Percentiles rank a stretch among this genome's conserved stretches.
Conservation (phyloP, 2,329 filamentous ascomycete genomes). For the Dryadomyces sulphureus region DNA sequence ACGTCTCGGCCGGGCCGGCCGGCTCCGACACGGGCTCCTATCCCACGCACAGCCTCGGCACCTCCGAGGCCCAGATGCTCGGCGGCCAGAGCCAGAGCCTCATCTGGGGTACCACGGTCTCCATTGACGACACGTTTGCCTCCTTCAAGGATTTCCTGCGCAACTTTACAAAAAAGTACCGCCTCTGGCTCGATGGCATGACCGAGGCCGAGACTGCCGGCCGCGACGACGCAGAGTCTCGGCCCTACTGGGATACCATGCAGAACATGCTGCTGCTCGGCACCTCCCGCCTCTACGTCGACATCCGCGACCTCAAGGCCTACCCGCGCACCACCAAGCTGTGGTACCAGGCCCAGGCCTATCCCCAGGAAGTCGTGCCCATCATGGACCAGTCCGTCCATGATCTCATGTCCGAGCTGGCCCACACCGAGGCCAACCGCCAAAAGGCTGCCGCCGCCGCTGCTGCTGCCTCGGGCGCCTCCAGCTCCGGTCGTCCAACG, state of each 20-base stretch:
- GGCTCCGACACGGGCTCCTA: conserved; percentile 47
- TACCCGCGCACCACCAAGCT: conserved; percentile 88
- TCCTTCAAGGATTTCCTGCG: conserved; percentile 84
- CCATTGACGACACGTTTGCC: conserved; percentile 74
- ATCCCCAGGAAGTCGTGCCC: conserved; percentile 90
- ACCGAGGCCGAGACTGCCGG: conserved; percentile 58
- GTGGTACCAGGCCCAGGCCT: conserved; percentile 88
- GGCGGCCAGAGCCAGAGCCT: conserved; percentile 69
- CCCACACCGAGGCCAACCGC: conserved; percentile 61
- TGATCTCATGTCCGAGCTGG: conserved; percentile 83
- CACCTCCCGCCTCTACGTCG: conserved; percentile 70
- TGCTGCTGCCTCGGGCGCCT: background rate
- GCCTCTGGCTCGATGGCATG: conserved; percentile 78
- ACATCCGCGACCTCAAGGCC: conserved; percentile 76
- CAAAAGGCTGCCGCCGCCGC: conserved; percentile 36
- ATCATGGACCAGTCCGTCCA: conserved; percentile 93
- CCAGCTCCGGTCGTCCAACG: conserved; percentile 1
- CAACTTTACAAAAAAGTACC: conserved; percentile 88
- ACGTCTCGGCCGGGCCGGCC: conserved; percentile 21
- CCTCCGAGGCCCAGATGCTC: conserved; percentile 79
- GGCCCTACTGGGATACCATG: conserved; percentile 72
- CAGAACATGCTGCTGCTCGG: conserved; percentile 85
- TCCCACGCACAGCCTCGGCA: conserved; percentile 53
- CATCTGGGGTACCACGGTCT: conserved; percentile 97
- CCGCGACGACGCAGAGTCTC: conserved; percentile 57